These are phyloP conservation scores for Triticum turgidum DNA, from an alignment of 176 grass and related monocot genomes.

Conservation along the genomic window DNA sequence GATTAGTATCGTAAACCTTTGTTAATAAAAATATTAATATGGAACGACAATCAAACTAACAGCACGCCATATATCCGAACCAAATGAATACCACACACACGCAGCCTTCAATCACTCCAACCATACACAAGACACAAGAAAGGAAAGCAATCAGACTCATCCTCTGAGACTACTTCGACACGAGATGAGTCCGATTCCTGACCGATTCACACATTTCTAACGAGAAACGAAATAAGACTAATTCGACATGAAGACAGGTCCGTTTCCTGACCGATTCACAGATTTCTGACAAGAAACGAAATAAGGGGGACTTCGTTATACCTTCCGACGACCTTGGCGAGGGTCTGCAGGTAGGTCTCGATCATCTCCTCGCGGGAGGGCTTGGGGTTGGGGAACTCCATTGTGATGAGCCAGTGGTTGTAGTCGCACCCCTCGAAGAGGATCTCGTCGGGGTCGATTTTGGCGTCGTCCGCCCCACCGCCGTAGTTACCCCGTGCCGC, in stretches of 20 bases:
- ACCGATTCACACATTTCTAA: neutral
- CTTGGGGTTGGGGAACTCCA: constrained; percentile 94
- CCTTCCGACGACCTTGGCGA: constrained; percentile 90
- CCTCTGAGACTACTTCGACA: neutral
- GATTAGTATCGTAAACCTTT: neutral
- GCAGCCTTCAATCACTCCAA: neutral
- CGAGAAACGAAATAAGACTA: neutral
- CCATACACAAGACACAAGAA: neutral
- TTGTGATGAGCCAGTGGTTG: constrained; percentile 99
- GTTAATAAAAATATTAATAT: neutral
- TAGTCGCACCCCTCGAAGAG: constrained; percentile 94
- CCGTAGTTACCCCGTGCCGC: constrained; percentile 43
- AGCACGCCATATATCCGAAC: neutral
- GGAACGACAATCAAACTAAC: neutral
- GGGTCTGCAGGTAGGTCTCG: constrained; percentile 90
- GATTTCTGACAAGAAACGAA: neutral
- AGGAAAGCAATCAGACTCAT: neutral
- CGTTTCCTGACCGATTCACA: neutral
- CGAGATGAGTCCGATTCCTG: neutral
- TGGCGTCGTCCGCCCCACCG: constrained; percentile 30
- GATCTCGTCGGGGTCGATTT: constrained; percentile 78
- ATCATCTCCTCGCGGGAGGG: constrained; percentile 91
- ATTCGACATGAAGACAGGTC: neutral
- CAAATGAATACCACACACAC: neutral
- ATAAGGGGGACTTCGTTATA: neutral